Evolutionary conservation across 2,329 filamentous ascomycete genomes (phyloP), one percentile per base, ranked within the genome.

Genomic region (Phyllosticta citriasiana): DNA sequence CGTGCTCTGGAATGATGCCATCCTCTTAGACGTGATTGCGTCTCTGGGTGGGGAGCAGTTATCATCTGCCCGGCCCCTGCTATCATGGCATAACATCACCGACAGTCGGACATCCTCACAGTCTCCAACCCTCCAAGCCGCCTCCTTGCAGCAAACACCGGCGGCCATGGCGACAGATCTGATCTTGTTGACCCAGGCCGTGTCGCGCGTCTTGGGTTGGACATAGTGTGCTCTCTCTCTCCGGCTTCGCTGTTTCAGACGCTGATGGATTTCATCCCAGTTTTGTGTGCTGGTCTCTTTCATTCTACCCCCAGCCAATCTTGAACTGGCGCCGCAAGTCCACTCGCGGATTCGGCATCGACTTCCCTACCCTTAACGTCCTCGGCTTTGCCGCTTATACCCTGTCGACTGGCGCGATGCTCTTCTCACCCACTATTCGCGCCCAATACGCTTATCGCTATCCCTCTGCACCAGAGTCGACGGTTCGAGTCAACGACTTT

Each of bases 261-360:
- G 50, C 59, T 61, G 55, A 61, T 55, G 25, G 27, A 27, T 22
- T 14, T 53, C n/a, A 12, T 7, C 24, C 14, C 14, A 59, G 57
- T 62, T 72, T 75, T 60, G 61, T 75, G 24, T 66, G 64, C 61
- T 74, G 73, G 73, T 93, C 89, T 12, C 77, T 87, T 16, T 96
- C 91, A 16, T 97, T 97, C 77, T 97, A 97, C 73, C 92, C 93
- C 1, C 94, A 97, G 72, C 85, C 88, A 6, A 76, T 95, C 63
- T 82, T 91, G 64, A 97, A 97, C 79, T 87, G 81, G 72, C 79
- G 79, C 30, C 87, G 91, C 59, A 84, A 84, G 62, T 88, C 89
- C 8, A 97, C 92, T 4, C 82, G 84, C 22, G 94, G 94, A 51
- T 86, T 93, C 4, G 89, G 91, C 0, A 87, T 96, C 65, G 92